phyloP scores from a whole-genome alignment of 2,329 filamentous ascomycete species.

The Talaromyces amestolkiae region DNA sequence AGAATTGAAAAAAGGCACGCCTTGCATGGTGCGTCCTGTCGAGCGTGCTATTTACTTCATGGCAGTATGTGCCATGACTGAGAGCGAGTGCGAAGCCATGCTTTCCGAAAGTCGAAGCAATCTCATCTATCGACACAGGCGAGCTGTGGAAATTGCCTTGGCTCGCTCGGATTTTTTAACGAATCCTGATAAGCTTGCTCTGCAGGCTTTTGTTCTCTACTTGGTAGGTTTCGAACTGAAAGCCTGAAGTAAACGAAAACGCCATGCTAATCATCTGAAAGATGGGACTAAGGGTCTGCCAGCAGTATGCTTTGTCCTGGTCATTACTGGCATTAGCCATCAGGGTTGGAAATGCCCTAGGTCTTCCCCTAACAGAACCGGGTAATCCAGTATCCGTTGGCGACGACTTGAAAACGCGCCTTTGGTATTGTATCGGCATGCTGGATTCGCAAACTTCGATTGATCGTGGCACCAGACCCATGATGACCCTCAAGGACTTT shows the following conservation, averaged over 20 bases:
- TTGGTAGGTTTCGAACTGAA: neutral
- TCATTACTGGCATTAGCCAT: slow-evolving; percentile 3
- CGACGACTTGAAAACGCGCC: neutral
- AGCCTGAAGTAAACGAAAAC: neutral
- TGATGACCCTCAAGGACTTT: slow-evolving; percentile 5
- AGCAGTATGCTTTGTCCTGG: neutral
- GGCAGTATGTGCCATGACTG: slow-evolving; percentile 3
- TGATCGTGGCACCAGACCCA: slow-evolving; percentile 2
- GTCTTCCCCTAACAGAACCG: neutral
- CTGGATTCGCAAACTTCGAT: slow-evolving; percentile 5
- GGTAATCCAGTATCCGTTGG: neutral
- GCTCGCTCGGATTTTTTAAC: slow-evolving; percentile 2
- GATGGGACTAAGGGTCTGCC: slow-evolving; percentile 9
- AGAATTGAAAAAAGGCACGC: neutral
- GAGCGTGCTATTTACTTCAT: slow-evolving; percentile 10
- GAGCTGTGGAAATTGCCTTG: neutral
- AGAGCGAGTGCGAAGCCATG: slow-evolving; percentile 1
- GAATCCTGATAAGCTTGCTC: slow-evolving; percentile 1
- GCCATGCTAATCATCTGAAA: neutral
- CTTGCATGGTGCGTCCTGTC: neutral
- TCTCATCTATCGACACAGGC: neutral
- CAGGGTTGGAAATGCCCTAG: neutral
- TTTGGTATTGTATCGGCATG: slow-evolving; percentile 9
- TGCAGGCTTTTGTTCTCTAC: slow-evolving; percentile 4
- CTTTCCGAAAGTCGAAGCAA: slow-evolving; percentile 1